A percentile compares a stretch with the other conserved stretches of the same genome.
Evolutionary conservation across 176 grass and related monocot species (phyloP).

Genomic region (Oryza coarctata): DNA sequence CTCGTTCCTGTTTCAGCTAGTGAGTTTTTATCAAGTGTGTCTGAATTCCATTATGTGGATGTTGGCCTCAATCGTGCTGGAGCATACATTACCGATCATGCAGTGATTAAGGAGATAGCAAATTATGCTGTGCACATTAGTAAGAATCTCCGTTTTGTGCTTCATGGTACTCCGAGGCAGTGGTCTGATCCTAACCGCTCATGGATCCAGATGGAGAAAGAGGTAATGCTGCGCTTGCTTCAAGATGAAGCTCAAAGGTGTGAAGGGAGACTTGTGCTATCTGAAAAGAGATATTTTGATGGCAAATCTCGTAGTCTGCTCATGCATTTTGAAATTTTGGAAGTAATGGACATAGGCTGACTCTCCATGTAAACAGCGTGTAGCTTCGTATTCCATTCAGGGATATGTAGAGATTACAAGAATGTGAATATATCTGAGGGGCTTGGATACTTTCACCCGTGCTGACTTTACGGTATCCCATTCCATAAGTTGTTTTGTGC

Average conservation of each 20-base stretch:
- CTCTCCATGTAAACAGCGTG: background rate
- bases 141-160: slow-evolving; percentile 40
- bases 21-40: slow-evolving; percentile 60
- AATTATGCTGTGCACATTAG: slow-evolving; percentile 25
- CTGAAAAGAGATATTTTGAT: slow-evolving; percentile 54
- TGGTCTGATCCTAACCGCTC: slow-evolving; percentile 54
- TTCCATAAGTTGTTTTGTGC: background rate
- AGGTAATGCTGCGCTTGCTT: slow-evolving; percentile 46
- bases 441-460: background rate
- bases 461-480: background rate
- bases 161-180: slow-evolving; percentile 79
- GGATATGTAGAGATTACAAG: background rate
- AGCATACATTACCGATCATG: slow-evolving; percentile 70
- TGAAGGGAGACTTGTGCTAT: slow-evolving; percentile 33
- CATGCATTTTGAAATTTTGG: slow-evolving; percentile 77
- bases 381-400: background rate
- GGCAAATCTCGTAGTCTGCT: slow-evolving; percentile 39
- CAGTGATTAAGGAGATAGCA: slow-evolving; percentile 43
- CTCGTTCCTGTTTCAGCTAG: slow-evolving; percentile 46
- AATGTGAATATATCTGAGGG: background rate
- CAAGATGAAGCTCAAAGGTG: slow-evolving; percentile 37
- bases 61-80: slow-evolving; percentile 78
- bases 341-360: slow-evolving; percentile 56
- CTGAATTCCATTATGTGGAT: slow-evolving; percentile 83
- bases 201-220: slow-evolving; percentile 56